Base-by-base conservation (phyloP, 2,329 filamentous ascomycete species). In the Fusarium sp. region DNA sequence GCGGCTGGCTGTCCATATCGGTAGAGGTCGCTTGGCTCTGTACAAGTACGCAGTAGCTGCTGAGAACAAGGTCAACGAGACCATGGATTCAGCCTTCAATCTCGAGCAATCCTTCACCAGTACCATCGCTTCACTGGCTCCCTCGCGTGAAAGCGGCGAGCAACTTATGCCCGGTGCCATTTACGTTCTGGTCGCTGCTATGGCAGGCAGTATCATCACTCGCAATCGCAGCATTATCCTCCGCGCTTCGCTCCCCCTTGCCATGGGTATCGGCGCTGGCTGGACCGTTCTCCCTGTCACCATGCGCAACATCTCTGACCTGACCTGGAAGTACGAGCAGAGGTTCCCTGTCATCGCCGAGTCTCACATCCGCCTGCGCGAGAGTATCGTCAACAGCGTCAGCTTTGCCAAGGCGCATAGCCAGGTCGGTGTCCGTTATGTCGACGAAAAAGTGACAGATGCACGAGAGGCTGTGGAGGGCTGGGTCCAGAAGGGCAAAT, bases 321-420 rank as follows among this genome's bases (percentile, higher is more conserved):
- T 98, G 80, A 85, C 93, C 51, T 99, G 96, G 96, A 91, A 90
- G 81, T 99, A 96, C 82, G 96, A 99, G 90, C 90, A 97, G 88
- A 91, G 89, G 79, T 93, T 95, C 81, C 96, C 96, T 9, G 92
- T 89, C 24, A 82, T 99, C 62, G 93, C 94, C 24, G 92, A 98
- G 77, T 90, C 93, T 65, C 96, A 99, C 84, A 78, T 96, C 70
- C 86, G 88, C 79, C 86, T 93, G 59, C 91, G 92, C 70, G 90
- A 94, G 78, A 87, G 91, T 51, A 87, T 95, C 70, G 86, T 89
- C 81, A 88, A 91, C 80, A 91, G 93, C 66, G 90, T 91, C 85
- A 87, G 89, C 82, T 94, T 94, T 71, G 93, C 93, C 61, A 90
- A 90, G 83, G 89, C 92, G 63, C 94, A 97, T 84, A 90, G 89